phyloP scores from a whole-genome alignment of 2,329 filamentous ascomycete species.

The Seiridium cupressi region DNA sequence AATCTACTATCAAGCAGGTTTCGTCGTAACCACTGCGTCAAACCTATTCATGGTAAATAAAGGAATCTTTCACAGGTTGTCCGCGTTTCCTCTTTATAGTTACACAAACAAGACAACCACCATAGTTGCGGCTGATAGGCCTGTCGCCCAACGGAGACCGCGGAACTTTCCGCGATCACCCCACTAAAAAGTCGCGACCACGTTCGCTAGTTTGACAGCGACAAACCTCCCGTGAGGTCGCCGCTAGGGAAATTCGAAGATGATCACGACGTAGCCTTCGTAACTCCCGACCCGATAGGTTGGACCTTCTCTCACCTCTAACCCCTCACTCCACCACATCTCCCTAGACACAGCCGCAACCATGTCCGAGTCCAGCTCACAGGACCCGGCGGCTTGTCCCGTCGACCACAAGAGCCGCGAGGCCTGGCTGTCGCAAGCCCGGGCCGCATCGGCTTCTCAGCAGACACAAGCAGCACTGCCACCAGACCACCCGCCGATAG shows the following conservation, averaged over 20 bases:
- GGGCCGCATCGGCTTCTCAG: constrained; percentile 41
- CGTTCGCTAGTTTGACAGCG: not conserved
- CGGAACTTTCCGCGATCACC: not conserved
- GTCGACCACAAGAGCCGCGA: constrained; percentile 89
- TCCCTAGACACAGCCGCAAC: not conserved
- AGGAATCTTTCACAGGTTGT: too few species aligned
- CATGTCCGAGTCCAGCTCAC: not conserved
- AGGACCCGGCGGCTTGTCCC: constrained; percentile 48
- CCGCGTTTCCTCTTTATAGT: too few species aligned
- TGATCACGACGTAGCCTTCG: constrained; percentile 12
- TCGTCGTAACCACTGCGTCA: too few species aligned
- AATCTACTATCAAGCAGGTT: too few species aligned
- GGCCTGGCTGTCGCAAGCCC: constrained; percentile 76
- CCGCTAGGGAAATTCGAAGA: constrained; percentile 6
- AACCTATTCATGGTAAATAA: too few species aligned
- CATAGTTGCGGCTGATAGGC: too few species aligned
- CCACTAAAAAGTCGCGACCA: constrained; percentile 6
- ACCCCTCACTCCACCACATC: not conserved
- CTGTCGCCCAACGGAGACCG: not conserved
- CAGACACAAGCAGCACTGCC: constrained; percentile 22
- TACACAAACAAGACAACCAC: too few species aligned
- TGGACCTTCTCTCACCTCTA: constrained; percentile 12
- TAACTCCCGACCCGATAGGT: constrained; percentile 13
- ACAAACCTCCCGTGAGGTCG: not conserved
- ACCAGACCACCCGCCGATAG: constrained; percentile 20